Conservation (phyloP, 805 yeast species). For the Zygoascus flipseniorum region DNA sequence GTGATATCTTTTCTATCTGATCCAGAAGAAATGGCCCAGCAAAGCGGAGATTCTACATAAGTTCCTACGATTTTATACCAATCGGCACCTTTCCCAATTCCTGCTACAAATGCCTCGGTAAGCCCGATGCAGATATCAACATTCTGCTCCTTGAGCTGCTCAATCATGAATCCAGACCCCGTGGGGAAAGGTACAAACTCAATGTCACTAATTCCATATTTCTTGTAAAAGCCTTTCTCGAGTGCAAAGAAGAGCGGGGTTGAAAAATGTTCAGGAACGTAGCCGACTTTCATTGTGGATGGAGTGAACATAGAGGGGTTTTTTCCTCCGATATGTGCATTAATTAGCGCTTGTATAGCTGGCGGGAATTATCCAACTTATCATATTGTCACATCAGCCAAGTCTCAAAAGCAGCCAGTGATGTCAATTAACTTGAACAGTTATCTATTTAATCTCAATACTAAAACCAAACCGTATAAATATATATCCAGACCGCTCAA, state of each 20-base stretch:
- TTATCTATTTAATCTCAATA: too few relatives aligned
- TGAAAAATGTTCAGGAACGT: conserved; percentile 86
- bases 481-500: too few relatives aligned
- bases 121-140: conserved; percentile 77
- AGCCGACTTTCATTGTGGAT: conserved; percentile 44
- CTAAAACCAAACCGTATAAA: too few relatives aligned
- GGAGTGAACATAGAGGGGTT: neutral
- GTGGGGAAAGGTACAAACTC: conserved; percentile 64
- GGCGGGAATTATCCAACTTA: neutral
- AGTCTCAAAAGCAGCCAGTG: neutral
- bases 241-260: conserved; percentile 75
- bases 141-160: conserved; percentile 51
- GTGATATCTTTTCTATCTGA: conserved; percentile 45
- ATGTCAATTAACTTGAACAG: neutral
- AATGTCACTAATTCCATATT: conserved; percentile 40
- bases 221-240: conserved; percentile 45
- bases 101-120: conserved; percentile 86
- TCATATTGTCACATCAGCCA: too few relatives aligned
- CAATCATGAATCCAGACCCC: conserved; percentile 83
- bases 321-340: too few relatives aligned
- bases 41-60: conserved; percentile 73
- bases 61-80: conserved; percentile 66
- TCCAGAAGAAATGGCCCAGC: conserved; percentile 85
- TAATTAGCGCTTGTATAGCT: neutral
- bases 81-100: conserved; percentile 61